These are phyloP conservation scores for Blumeriella jaapii DNA, from an alignment of 2,329 filamentous ascomycete genomes.

Conservation along the genomic window DNA sequence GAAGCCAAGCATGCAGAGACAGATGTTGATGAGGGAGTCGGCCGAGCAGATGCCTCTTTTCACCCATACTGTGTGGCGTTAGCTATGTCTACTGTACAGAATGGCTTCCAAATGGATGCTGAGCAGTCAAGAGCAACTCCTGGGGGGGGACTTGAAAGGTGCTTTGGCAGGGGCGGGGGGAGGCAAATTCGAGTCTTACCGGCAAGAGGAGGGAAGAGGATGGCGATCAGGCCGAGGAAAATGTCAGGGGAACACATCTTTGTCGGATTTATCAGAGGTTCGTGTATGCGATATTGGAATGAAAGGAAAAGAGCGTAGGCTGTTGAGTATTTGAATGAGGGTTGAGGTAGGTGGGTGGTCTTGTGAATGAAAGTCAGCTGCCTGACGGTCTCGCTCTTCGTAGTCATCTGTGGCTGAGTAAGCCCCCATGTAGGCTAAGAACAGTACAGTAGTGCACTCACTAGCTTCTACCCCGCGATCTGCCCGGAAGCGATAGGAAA, in stretches of 20 bases:
- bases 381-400: conserved; percentile 3
- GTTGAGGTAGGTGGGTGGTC: conserved; percentile 2
- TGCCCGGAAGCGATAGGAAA: too few relatives aligned
- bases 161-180: background rate
- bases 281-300: background rate
- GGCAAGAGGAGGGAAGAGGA: conserved; percentile 53
- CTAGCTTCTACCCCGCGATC: conserved; percentile 4
- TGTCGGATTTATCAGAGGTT: background rate
- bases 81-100: conserved; percentile 7
- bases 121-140: too few relatives aligned
- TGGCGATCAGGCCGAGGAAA: conserved; percentile 53
- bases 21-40: conserved; percentile 90
- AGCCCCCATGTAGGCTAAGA: background rate
- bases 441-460: too few relatives aligned
- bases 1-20: conserved; percentile 69
- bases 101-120: background rate
- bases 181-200: conserved; percentile 42
- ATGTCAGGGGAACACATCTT: conserved; percentile 49
- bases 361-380: conserved; percentile 6
- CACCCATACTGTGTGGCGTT: conserved; percentile 65
- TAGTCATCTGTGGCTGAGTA: conserved; percentile 8
- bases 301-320: background rate
- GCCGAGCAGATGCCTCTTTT: conserved; percentile 87
- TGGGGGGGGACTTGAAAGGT: background rate
- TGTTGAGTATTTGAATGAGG: conserved; percentile 1